Percentiles rank a stretch among this genome's conserved stretches.
Conservation (phyloP, 148 eudicot species). For the Fallopia convolvulus region DNA sequence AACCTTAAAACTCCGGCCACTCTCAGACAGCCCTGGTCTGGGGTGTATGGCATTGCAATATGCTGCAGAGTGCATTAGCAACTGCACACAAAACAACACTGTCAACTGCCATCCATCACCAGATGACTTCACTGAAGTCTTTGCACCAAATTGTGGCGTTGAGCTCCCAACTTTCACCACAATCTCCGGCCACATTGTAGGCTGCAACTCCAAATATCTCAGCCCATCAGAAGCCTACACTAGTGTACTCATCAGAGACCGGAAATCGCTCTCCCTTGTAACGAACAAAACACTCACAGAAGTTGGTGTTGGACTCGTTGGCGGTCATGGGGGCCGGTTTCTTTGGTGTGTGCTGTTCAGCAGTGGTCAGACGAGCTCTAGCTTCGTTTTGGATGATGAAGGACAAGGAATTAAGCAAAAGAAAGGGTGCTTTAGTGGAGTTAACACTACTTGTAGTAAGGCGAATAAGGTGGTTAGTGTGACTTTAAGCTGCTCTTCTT, state of each 20-base stretch:
- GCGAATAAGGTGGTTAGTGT: slow-evolving; percentile 13
- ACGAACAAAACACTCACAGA: slow-evolving; percentile 54
- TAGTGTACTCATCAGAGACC: slow-evolving; percentile 27
- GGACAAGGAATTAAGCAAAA: slow-evolving; percentile 68
- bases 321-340: slow-evolving; percentile 37
- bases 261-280: slow-evolving; percentile 31
- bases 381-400: slow-evolving; percentile 58
- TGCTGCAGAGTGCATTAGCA: slow-evolving; percentile 42
- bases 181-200: slow-evolving; percentile 44
- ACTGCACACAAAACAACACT: slow-evolving; percentile 54
- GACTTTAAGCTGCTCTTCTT: slow-evolving; percentile 4
- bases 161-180: slow-evolving; percentile 66
- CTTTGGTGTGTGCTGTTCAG: slow-evolving; percentile 70
- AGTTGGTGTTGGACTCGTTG: slow-evolving; percentile 57
- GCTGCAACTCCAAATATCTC: slow-evolving; percentile 52
- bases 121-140: slow-evolving; percentile 57
- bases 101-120: slow-evolving; percentile 45
- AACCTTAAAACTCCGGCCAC: slow-evolving; percentile 32
- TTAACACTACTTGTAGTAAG: slow-evolving; percentile 37
- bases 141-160: slow-evolving; percentile 72
- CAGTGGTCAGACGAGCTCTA: slow-evolving; percentile 30
- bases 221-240: slow-evolving; percentile 53
- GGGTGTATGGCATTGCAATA: slow-evolving; percentile 84
- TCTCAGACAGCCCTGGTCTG: slow-evolving; percentile 55
- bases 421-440: slow-evolving; percentile 72